phyloP scores from a whole-genome alignment of 75 land plant species.

The Pinus taeda region DNA sequence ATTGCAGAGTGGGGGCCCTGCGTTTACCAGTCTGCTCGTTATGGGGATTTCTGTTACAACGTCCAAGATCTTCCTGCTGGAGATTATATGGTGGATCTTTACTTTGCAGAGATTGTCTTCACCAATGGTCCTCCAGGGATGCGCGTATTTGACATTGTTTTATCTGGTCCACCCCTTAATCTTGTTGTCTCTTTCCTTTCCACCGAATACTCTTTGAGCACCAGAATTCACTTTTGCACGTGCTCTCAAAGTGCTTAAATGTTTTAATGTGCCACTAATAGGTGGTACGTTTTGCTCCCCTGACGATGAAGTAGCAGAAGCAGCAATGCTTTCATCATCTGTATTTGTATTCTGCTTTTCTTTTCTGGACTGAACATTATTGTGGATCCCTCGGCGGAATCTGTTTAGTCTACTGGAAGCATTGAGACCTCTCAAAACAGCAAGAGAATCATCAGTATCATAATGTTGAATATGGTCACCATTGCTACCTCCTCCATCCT shows the following conservation, averaged over 20 bases:
- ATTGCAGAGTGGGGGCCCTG: constrained; percentile 50
- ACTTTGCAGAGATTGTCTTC: constrained; percentile 87
- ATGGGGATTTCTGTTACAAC: constrained; percentile 67
- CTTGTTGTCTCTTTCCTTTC: not conserved
- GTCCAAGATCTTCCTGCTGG: constrained; percentile 55
- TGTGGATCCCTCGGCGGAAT: not conserved
- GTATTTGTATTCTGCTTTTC: not conserved
- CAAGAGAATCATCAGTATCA: not conserved
- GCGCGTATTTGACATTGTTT: constrained; percentile 44
- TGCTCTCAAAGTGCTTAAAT: not conserved
- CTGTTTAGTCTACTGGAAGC: not conserved
- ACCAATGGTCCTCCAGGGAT: constrained; percentile 92
- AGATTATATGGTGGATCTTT: constrained; percentile 75
- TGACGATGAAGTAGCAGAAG: not conserved
- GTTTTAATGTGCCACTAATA: constrained; percentile 1
- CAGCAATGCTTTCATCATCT: not conserved
- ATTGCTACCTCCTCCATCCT: constrained; percentile 1
- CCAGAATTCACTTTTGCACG: not conserved
- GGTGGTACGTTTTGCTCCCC: not conserved
- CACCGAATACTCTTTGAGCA: constrained; percentile 1
- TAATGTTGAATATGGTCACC: constrained; percentile 2
- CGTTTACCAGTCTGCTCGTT: constrained; percentile 81
- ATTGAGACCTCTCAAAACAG: not conserved
- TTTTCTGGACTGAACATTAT: constrained; percentile 7
- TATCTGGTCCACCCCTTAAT: constrained; percentile 3